Evolutionary conservation across 2,329 filamentous ascomycete species (phyloP), one percentile per base, ranked within the genome.

Genomic region (Botryosphaeria dothidea): DNA sequence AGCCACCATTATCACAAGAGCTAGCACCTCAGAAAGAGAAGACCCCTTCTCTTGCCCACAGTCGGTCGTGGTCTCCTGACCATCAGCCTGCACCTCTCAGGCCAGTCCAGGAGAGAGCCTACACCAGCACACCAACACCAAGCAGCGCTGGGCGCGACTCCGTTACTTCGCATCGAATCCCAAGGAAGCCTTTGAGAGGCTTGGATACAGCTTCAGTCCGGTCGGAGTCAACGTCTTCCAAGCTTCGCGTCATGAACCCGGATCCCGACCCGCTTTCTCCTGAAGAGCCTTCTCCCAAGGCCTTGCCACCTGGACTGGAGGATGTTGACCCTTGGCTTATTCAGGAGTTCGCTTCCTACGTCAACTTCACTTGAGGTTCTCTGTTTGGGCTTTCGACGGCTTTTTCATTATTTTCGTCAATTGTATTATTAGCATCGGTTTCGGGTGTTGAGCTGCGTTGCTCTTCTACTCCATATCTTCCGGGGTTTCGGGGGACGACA

Each of bases 281-380:
- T 49, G 54, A 52, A 67, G n/a, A 48, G 27, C 15, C 41, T 11
- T 11, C 52, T 66, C 54, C 56, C 38, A 43, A 62, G 25, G 54
- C n/a, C 7, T 19, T 65, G 9, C 71, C 70, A 0, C 70, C 74
- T 1, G 69, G 62, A 15, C 75, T 71, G 65, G 71, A 75, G 52
- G 76, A 72, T 52, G 67, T 80, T 1, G 74, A 78, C 48, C 71
- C 72, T 1, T 80, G 78, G 77, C 66, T 80, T 5, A 71, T 76
- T 17, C 65, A 71, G 31, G 77, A 80, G 66, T 79, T 78, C 58
- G 78, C 78, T 11, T 73, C 76, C 60, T 72, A 75, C n/a, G 72
- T 80, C 23, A 77, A 80, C 64, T 70, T 80, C 21, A 46, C 51
- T 19, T 64, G 15, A 56, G 25, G 9, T 17, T 11, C 9, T 13